A percentile compares a stretch with the other conserved stretches of the same genome.
These are phyloP conservation scores for Saccharomycopsis amapae DNA, from an alignment of 805 yeast species.

Conservation along the genomic window DNA sequence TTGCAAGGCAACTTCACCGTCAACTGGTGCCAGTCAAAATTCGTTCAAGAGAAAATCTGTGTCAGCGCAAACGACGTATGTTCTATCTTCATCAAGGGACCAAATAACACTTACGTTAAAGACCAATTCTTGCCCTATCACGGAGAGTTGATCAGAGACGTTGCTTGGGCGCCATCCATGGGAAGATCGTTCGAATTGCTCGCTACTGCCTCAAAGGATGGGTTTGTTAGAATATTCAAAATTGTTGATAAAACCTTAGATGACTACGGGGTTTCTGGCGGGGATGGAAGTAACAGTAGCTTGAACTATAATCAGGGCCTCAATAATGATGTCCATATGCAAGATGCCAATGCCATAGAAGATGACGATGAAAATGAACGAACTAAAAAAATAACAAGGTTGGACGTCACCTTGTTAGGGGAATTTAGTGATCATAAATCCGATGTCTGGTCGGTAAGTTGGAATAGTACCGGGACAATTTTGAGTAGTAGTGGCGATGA, in stretches of 20 bases:
- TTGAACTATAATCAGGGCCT: conserved; percentile 14
- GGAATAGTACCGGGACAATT: conserved; percentile 93
- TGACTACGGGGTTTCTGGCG: conserved; percentile 12
- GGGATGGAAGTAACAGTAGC: conserved; percentile 15
- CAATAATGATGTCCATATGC: conserved; percentile 19
- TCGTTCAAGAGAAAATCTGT: conserved; percentile 70
- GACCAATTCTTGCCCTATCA: conserved; percentile 40
- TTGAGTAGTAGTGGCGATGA: conserved; percentile 94
- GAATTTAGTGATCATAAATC: conserved; percentile 70
- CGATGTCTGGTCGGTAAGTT: conserved; percentile 93
- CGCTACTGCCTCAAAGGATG: conserved; percentile 96
- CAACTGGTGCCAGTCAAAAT: conserved; percentile 87
- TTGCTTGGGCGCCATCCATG: conserved; percentile 96
- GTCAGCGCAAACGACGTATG: conserved; percentile 87
- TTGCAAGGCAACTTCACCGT: conserved; percentile 80
- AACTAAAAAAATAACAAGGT: neutral
- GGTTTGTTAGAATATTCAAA: conserved; percentile 79
- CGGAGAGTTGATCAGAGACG: conserved; percentile 76
- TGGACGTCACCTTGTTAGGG: conserved; percentile 33
- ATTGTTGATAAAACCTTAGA: conserved; percentile 38
- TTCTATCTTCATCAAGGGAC: conserved; percentile 46
- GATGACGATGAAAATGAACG: neutral
- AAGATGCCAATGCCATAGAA: neutral
- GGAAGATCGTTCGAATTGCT: conserved; percentile 81
- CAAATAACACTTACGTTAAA: conserved; percentile 8